These are phyloP conservation scores for Thalia dealbata DNA, from an alignment of 176 grass and related monocot genomes.

Conservation along the genomic window DNA sequence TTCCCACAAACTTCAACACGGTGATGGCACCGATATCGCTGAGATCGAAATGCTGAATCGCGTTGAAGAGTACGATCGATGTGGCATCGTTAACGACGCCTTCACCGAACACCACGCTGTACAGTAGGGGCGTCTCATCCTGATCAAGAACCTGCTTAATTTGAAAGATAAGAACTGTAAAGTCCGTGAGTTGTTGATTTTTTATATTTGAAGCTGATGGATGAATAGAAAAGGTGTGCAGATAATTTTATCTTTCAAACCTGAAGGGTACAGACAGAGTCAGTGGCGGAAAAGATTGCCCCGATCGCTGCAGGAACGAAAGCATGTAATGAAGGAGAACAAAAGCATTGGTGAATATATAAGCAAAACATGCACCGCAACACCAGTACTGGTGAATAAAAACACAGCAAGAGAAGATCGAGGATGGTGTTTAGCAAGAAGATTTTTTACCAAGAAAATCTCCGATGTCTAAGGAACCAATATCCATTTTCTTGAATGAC, in stretches of 20 bases:
- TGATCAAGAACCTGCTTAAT: constrained; percentile 77
- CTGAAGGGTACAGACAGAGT: constrained; percentile 97
- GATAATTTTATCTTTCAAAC: constrained; percentile 26
- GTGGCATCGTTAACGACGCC: constrained; percentile 97
- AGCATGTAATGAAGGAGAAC: constrained; percentile 20
- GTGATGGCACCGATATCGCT: constrained; percentile 34
- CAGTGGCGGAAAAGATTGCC: constrained; percentile 99
- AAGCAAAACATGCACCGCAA: neutral
- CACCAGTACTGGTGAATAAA: too few relatives aligned
- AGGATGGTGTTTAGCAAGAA: neutral
- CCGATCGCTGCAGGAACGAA: constrained; percentile 65
- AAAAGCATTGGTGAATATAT: constrained; percentile 3
- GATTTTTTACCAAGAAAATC: constrained; percentile 83
- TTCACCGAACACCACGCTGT: constrained; percentile 92
- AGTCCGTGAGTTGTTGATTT: neutral
- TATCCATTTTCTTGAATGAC: constrained; percentile 80
- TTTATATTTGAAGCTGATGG: too few relatives aligned
- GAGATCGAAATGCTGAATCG: constrained; percentile 79
- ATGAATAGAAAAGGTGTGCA: neutral
- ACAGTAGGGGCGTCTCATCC: constrained; percentile 82
- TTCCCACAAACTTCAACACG: constrained; percentile 55
- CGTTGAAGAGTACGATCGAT: constrained; percentile 94
- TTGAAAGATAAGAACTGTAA: neutral
- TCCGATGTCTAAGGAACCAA: constrained; percentile 68
- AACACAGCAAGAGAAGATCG: neutral